These are phyloP conservation scores for Penicillium sp. DNA, from an alignment of 2,329 filamentous ascomycete genomes.

Conservation along the genomic window DNA sequence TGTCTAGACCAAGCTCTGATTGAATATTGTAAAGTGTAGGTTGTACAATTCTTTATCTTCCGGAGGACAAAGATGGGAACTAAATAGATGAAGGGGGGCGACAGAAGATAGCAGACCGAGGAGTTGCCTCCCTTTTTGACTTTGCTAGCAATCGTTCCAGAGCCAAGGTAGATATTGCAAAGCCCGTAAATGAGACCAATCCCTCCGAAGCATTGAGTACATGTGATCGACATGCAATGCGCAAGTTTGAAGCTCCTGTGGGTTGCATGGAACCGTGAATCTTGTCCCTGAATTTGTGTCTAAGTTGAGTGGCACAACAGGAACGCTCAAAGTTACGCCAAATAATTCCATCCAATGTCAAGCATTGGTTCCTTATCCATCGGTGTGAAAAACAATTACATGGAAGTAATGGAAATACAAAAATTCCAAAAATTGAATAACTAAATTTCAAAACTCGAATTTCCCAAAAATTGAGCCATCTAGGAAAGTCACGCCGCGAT, in stretches of 20 bases:
- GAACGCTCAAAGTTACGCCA: conserved; percentile 12
- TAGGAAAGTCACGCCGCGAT: not conserved
- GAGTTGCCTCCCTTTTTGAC: not conserved
- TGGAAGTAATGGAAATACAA: not conserved
- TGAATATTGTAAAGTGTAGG: conserved; percentile 7
- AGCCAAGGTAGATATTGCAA: not conserved
- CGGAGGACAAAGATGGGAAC: not conserved
- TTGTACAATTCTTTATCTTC: conserved; percentile 1
- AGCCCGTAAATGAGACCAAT: not conserved
- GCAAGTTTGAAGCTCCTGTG: conserved; percentile 12
- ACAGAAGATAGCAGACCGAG: not conserved
- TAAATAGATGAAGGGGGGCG: not conserved
- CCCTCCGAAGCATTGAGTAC: conserved; percentile 15
- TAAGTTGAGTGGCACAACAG: conserved; percentile 12
- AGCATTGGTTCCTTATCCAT: not conserved
- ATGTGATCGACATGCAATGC: conserved; percentile 14
- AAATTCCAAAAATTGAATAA: not conserved
- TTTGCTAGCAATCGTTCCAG: not conserved
- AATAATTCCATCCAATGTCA: conserved; percentile 2
- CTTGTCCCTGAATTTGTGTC: conserved; percentile 17
- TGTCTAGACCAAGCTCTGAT: not conserved
- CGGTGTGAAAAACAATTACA: not conserved
- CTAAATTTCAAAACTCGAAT: not conserved
- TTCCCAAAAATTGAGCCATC: not conserved
- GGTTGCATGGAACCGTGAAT: conserved; percentile 13